Conservation (phyloP, 305 asterid species). For the Solanum hybrid region DNA sequence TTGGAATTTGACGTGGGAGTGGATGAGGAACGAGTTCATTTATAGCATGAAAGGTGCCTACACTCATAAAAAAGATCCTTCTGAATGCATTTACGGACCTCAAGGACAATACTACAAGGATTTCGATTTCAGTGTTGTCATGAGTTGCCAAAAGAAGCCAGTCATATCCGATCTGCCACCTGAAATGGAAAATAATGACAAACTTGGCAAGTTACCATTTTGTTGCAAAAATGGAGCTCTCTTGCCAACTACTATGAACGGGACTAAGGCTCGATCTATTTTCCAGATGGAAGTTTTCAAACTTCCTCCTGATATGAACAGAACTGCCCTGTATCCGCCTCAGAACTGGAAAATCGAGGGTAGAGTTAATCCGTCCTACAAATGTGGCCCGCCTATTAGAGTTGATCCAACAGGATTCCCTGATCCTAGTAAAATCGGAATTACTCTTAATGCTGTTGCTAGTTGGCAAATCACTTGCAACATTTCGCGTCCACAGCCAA, state of each 20-base stretch:
- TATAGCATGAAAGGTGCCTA: constrained; percentile 61
- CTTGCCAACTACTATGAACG: constrained; percentile 62
- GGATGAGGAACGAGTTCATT: constrained; percentile 80
- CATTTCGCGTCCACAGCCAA: constrained; percentile 52
- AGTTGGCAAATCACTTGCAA: constrained; percentile 75
- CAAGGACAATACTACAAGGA: constrained; percentile 63
- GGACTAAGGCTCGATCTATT: constrained; percentile 45
- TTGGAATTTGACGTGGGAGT: constrained; percentile 85
- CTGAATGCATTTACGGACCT: constrained; percentile 70
- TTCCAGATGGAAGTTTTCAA: constrained; percentile 75
- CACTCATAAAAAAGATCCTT: constrained; percentile 50
- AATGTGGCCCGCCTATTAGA: constrained; percentile 64
- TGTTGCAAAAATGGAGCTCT: constrained; percentile 67
- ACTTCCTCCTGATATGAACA: constrained; percentile 70
- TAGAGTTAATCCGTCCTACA: constrained; percentile 48
- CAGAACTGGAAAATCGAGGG: constrained; percentile 71
- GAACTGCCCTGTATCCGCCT: constrained; percentile 70
- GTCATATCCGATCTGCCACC: constrained; percentile 67
- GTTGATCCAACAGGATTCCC: constrained; percentile 68
- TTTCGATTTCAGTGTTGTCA: constrained; percentile 57
- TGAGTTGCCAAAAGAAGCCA: constrained; percentile 67
- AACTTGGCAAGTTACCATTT: constrained; percentile 59
- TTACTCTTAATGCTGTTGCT: constrained; percentile 45
- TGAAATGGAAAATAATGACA: constrained; percentile 44
- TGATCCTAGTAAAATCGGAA: constrained; percentile 45